These are phyloP conservation scores for Plasmodium vivax DNA, from an alignment of 169 alveolate species.

Conservation along the genomic window DNA sequence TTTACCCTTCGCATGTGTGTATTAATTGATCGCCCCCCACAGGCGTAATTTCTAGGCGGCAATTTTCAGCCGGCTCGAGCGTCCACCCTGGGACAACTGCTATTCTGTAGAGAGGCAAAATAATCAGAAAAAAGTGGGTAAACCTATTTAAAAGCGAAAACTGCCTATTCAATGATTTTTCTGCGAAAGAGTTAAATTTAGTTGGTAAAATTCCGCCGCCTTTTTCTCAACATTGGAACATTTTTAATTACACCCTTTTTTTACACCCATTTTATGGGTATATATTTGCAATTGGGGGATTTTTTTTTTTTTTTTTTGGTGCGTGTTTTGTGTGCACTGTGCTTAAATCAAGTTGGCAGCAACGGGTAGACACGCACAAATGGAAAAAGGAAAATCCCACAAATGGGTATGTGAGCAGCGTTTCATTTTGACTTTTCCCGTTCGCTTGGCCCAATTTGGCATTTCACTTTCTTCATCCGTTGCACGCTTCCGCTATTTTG, in stretches of 20 bases:
- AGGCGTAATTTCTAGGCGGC: neutral
- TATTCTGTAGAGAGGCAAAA: neutral
- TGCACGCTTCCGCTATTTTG: neutral
- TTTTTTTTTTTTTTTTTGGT: neutral
- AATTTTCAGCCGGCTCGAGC: slow-evolving; percentile 13
- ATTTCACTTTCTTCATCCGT: neutral
- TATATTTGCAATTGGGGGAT: neutral
- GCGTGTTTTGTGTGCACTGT: slow-evolving; percentile 7
- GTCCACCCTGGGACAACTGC: neutral
- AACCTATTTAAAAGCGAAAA: neutral
- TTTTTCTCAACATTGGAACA: neutral
- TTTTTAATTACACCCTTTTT: neutral
- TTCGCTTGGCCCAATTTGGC: neutral
- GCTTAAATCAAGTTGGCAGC: neutral
- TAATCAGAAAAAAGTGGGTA: neutral
- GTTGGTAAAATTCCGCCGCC: neutral
- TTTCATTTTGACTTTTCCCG: neutral
- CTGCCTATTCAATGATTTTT: slow-evolving; percentile 33
- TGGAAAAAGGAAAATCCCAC: neutral
- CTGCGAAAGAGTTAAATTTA: neutral
- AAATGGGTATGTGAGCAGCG: neutral
- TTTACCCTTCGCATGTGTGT: neutral
- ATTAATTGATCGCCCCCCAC: neutral
- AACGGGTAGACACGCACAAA: neutral
- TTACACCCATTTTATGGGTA: neutral